These are phyloP conservation scores for Malassezia sympodialis DNA, from an alignment of 1,284 basidiomycete species.

Conservation along the genomic window DNA sequence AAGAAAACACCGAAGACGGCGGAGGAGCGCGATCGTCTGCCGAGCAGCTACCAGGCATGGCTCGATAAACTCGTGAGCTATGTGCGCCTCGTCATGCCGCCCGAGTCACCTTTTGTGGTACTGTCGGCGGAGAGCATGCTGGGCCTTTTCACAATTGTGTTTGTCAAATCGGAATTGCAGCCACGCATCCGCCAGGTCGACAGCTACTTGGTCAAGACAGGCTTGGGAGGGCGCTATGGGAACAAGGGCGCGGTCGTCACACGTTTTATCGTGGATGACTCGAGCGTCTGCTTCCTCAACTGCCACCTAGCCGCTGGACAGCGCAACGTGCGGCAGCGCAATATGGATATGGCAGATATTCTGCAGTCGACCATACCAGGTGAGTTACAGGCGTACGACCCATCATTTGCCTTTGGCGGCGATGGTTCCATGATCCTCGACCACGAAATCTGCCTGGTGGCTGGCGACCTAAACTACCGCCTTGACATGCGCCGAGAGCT, in stretches of 20 bases:
- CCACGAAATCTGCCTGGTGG: constrained; percentile 82
- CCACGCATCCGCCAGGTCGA: constrained; percentile 60
- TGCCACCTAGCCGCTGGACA: constrained; percentile 93
- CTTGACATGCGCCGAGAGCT: constrained; percentile 79
- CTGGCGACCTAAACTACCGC: constrained; percentile 61
- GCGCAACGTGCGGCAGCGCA: constrained; percentile 66
- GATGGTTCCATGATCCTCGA: constrained; percentile 89
- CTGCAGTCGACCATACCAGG: constrained; percentile 24
- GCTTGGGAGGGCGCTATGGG: constrained; percentile 82
- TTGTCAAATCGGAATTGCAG: constrained; percentile 58
- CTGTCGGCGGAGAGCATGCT: constrained; percentile 80
- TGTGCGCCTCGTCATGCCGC: constrained; percentile 33
- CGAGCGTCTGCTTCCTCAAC: constrained; percentile 74
- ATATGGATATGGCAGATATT: constrained; percentile 66
- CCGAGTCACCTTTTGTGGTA: constrained; percentile 59
- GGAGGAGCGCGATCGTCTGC: constrained; percentile 6
- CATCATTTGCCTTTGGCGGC: constrained; percentile 70
- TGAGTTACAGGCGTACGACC: constrained; percentile 45
- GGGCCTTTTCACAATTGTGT: constrained; percentile 77
- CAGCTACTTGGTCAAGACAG: constrained; percentile 73
- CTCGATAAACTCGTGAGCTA: constrained; percentile 31
- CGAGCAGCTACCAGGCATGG: constrained; percentile 26
- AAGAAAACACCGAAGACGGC: constrained; percentile 18
- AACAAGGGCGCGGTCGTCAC: constrained; percentile 94
- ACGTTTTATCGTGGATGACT: constrained; percentile 76